A percentile compares a stretch with the other conserved stretches of the same genome.
Evolutionary conservation across 441 rosid species (phyloP).

Genomic region (Syzygium syzygioides): DNA sequence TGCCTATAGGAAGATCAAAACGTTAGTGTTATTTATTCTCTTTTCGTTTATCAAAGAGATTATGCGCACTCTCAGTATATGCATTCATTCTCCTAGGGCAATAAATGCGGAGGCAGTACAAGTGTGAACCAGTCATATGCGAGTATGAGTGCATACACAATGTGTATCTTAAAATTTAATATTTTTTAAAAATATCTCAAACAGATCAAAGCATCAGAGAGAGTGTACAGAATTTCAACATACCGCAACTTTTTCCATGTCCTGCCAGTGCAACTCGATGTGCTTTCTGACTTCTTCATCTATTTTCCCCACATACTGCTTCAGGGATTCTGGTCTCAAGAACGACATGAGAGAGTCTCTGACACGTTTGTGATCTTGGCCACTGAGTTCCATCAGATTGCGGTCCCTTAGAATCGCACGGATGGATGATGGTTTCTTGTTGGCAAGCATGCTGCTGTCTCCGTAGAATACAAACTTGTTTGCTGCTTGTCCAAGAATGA

Average conservation of each 20-base stretch:
- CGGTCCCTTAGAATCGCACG: slow-evolving; percentile 23
- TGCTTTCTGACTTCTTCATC: slow-evolving; percentile 39
- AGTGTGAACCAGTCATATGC: not conserved
- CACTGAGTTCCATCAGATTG: slow-evolving; percentile 25
- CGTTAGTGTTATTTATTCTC: not conserved
- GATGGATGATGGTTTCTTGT: slow-evolving; percentile 25
- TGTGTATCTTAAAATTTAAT: not conserved
- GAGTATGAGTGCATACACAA: not conserved
- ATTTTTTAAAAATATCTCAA: not conserved
- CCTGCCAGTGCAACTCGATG: slow-evolving; percentile 31
- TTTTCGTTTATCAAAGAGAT: not conserved
- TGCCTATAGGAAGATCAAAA: slow-evolving; percentile 5
- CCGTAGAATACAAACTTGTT: slow-evolving; percentile 38
- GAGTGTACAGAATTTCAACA: too few relatives aligned
- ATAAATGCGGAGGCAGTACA: not conserved
- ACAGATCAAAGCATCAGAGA: too few relatives aligned
- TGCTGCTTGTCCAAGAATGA: slow-evolving; percentile 37
- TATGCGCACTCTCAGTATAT: not conserved
- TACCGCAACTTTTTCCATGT: slow-evolving; percentile 32
- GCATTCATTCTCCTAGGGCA: not conserved
- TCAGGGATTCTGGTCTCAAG: slow-evolving; percentile 46
- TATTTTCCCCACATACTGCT: slow-evolving; percentile 34
- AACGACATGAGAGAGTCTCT: slow-evolving; percentile 34
- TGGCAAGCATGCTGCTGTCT: slow-evolving; percentile 20
- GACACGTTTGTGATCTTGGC: slow-evolving; percentile 34